phyloP scores from a whole-genome alignment of 2,329 filamentous ascomycete genomes.

The Xylariales sp. region DNA sequence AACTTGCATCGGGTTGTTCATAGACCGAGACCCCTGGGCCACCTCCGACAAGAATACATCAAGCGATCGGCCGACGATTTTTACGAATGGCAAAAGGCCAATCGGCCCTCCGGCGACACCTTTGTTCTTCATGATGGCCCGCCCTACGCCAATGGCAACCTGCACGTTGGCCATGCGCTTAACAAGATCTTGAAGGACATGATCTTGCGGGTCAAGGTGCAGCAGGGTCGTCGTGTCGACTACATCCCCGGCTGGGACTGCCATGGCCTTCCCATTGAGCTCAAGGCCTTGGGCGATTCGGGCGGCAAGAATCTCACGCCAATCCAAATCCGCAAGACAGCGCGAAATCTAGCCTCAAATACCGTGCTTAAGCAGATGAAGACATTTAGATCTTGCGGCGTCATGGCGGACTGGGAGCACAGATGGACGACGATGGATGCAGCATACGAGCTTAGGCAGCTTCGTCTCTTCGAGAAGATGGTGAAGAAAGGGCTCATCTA shows the following conservation, averaged over 20 bases:
- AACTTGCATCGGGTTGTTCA: constrained; percentile 9
- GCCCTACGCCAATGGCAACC: constrained; percentile 87
- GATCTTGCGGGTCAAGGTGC: constrained; percentile 75
- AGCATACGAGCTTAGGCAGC: constrained; percentile 68
- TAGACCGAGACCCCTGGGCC: constrained; percentile 49
- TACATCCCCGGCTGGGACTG: constrained; percentile 97
- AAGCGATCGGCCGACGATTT: constrained; percentile 79
- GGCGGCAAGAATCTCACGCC: constrained; percentile 38
- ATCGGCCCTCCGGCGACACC: constrained; percentile 46
- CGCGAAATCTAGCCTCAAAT: constrained; percentile 60
- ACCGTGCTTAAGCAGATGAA: constrained; percentile 71
- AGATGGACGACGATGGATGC: constrained; percentile 77
- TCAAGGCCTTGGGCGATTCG: constrained; percentile 73
- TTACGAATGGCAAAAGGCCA: constrained; percentile 76
- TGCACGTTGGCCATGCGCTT: constrained; percentile 91
- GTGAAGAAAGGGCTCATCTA: constrained; percentile 71
- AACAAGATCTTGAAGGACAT: constrained; percentile 98
- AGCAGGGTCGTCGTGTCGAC: constrained; percentile 69
- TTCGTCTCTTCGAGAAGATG: constrained; percentile 72
- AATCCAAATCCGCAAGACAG: constrained; percentile 59
- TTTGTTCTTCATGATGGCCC: constrained; percentile 94
- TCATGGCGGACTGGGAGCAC: constrained; percentile 78
- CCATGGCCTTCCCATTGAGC: constrained; percentile 92
- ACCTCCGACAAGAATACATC: constrained; percentile 55
- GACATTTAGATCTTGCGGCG: constrained; percentile 66